A percentile compares a stretch with the other conserved stretches of the same genome.
These are phyloP conservation scores for Inga oerstediana DNA, from an alignment of 306 rosid genomes.

Conservation along the genomic window DNA sequence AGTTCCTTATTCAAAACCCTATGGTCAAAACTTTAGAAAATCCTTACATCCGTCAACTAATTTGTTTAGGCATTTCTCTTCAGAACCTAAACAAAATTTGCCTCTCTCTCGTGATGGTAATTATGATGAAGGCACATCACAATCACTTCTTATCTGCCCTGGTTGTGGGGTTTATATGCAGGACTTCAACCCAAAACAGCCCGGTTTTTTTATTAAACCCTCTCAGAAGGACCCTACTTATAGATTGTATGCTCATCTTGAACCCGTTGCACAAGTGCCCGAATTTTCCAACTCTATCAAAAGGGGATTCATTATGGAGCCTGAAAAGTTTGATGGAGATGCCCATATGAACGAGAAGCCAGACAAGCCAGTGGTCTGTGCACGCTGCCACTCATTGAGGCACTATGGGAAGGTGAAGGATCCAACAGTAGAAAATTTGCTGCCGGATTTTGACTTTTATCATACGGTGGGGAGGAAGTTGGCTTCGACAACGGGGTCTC, in stretches of 20 bases:
- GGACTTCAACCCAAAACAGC: conserved; percentile 62
- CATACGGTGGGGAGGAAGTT: conserved; percentile 85
- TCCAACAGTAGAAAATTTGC: conserved; percentile 76
- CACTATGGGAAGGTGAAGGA: conserved; percentile 92
- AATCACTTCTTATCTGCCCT: conserved; percentile 58
- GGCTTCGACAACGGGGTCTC: conserved; percentile 56
- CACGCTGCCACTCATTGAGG: conserved; percentile 88
- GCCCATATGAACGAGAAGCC: conserved; percentile 32
- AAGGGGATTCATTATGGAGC: conserved; percentile 62
- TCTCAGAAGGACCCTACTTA: conserved; percentile 62
- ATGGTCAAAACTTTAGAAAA: conserved; percentile 14
- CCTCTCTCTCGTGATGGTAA: conserved; percentile 81
- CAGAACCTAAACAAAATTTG: conserved; percentile 32
- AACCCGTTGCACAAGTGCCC: conserved; percentile 57
- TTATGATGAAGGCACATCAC: conserved; percentile 59
- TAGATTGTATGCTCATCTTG: conserved; percentile 56
- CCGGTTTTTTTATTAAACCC: conserved; percentile 85
- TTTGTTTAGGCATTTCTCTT: conserved; percentile 39
- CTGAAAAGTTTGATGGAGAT: conserved; percentile 38
- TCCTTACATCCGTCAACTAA: conserved; percentile 14
- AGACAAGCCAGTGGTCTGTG: conserved; percentile 79
- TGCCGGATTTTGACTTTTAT: conserved; percentile 89
- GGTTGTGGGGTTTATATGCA: conserved; percentile 97
- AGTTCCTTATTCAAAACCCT: conserved; percentile 27
- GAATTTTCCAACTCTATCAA: conserved; percentile 76